Conservation (phyloP, 2,329 filamentous ascomycete genomes). For the Parasarocladium wereldwijsianum region DNA sequence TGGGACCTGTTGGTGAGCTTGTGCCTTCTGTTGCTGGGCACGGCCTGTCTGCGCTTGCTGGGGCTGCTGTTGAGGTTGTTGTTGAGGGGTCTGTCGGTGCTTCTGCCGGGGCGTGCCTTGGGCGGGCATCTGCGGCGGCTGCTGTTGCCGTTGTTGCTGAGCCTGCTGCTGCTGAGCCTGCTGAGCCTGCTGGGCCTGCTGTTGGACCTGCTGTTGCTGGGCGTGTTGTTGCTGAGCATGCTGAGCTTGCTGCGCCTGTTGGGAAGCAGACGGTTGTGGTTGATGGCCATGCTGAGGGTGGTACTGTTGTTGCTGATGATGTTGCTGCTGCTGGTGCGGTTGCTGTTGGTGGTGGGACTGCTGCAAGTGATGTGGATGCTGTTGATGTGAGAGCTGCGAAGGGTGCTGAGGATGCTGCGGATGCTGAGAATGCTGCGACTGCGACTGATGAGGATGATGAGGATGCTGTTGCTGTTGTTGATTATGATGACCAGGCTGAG, state of each 20-base stretch:
- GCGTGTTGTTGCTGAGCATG: slow-evolving; percentile 15
- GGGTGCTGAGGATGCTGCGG: slow-evolving; percentile 14
- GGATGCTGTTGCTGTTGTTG: slow-evolving; percentile 10
- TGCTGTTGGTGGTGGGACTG: slow-evolving; percentile 9
- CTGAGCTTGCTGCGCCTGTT: slow-evolving; percentile 12
- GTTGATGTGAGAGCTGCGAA: slow-evolving; percentile 10
- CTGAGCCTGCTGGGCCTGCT: slow-evolving; percentile 17
- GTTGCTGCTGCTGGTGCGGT: slow-evolving; percentile 15
- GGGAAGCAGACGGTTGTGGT: slow-evolving; percentile 8
- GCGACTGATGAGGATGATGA: slow-evolving; percentile 13
- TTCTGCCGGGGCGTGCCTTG: slow-evolving; percentile 15
- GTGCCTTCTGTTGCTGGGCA: slow-evolving; percentile 11
- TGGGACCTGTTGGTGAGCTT: slow-evolving; percentile 11
- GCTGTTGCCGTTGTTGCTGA: slow-evolving; percentile 10
- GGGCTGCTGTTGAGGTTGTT: slow-evolving; percentile 10
- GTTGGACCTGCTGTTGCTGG: slow-evolving; percentile 13
- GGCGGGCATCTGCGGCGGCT: slow-evolving; percentile 10
- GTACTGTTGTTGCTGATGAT: slow-evolving; percentile 13
- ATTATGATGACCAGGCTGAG: slow-evolving; percentile 12
- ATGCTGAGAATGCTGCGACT: slow-evolving; percentile 13
- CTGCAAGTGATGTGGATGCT: slow-evolving; percentile 13
- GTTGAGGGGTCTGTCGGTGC: slow-evolving; percentile 14
- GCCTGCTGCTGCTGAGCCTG: slow-evolving; percentile 6
- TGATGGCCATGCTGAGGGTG: slow-evolving; percentile 17
- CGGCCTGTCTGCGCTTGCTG: slow-evolving; percentile 10